Evolutionary conservation across 169 alveolate species (phyloP).

Genomic region (Cyclospora cayetanensis): DNA sequence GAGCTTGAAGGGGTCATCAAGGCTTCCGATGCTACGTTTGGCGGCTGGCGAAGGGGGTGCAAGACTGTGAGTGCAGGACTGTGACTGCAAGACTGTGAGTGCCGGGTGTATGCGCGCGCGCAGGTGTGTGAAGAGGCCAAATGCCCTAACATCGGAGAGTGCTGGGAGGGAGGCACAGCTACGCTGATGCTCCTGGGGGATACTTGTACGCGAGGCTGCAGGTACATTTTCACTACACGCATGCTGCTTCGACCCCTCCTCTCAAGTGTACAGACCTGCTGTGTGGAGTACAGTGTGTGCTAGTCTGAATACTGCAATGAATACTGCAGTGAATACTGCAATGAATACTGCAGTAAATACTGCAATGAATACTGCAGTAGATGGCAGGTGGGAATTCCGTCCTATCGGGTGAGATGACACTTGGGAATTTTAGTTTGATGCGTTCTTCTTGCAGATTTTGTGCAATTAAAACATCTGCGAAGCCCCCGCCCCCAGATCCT

Average conservation of each 20-base stretch:
- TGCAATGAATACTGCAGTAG: too few relatives aligned
- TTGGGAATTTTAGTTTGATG: slow-evolving; percentile 1
- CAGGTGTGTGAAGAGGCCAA: slow-evolving; percentile 83
- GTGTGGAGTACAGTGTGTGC: too few relatives aligned
- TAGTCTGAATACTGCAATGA: too few relatives aligned
- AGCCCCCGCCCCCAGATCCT: slow-evolving; percentile 82
- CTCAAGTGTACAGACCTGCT: too few relatives aligned
- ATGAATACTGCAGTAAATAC: too few relatives aligned
- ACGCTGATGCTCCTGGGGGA: slow-evolving; percentile 83
- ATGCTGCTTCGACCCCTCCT: too few relatives aligned
- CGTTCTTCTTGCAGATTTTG: slow-evolving; percentile 71
- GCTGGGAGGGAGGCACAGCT: slow-evolving; percentile 86
- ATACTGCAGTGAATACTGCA: too few relatives aligned
- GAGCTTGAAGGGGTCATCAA: too few relatives aligned
- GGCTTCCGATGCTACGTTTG: not conserved
- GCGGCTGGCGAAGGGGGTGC: not conserved
- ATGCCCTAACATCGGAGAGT: slow-evolving; percentile 84
- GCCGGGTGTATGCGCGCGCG: not conserved
- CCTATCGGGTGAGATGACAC: too few relatives aligned
- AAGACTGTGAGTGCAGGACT: not conserved
- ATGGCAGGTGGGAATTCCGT: too few relatives aligned
- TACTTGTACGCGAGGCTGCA: slow-evolving; percentile 84
- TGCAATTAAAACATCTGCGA: slow-evolving; percentile 78
- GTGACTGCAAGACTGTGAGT: not conserved
- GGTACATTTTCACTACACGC: not conserved